phyloP scores from a whole-genome alignment of 352 stramenopile genomes.

The Globisporangium acanthophoron region DNA sequence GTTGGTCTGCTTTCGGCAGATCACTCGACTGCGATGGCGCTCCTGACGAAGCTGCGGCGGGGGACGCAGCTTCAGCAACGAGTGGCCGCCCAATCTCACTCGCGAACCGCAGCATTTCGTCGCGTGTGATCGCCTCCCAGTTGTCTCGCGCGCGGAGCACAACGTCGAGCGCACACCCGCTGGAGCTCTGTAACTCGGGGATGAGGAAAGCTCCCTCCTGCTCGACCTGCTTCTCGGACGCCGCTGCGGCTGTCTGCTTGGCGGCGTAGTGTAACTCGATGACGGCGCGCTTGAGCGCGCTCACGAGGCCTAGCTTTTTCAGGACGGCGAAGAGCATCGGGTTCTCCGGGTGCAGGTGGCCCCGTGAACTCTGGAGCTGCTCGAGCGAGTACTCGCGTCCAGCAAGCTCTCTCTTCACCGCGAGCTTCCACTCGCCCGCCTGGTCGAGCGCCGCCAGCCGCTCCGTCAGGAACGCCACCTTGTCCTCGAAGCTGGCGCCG shows the following conservation, averaged over 20 bases:
- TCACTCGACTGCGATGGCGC: not conserved
- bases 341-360: conserved; percentile 15
- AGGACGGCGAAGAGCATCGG: conserved; percentile 38
- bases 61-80: conserved; percentile 9
- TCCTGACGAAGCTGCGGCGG: not conserved
- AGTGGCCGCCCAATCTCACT: conserved; percentile 37
- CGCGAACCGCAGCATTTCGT: conserved; percentile 60
- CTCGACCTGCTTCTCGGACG: conserved; percentile 17
- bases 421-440: conserved; percentile 49
- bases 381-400: conserved; percentile 40
- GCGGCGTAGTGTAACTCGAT: conserved; percentile 57
- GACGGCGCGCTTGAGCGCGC: conserved; percentile 43
- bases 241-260: conserved; percentile 13
- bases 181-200: conserved; percentile 12
- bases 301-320: conserved; percentile 53
- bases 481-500: conserved; percentile 37
- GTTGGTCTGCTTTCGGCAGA: not conserved
- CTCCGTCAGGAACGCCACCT: conserved; percentile 39
- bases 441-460: conserved; percentile 32
- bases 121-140: conserved; percentile 65
- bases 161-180: conserved; percentile 36
- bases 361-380: conserved; percentile 25
- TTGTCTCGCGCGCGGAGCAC: conserved; percentile 30
- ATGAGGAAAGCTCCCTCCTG: conserved; percentile 23
- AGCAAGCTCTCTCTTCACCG: conserved; percentile 38